phyloP scores from a whole-genome alignment of 2,329 filamentous ascomycete species.

The Fusarium sp. region DNA sequence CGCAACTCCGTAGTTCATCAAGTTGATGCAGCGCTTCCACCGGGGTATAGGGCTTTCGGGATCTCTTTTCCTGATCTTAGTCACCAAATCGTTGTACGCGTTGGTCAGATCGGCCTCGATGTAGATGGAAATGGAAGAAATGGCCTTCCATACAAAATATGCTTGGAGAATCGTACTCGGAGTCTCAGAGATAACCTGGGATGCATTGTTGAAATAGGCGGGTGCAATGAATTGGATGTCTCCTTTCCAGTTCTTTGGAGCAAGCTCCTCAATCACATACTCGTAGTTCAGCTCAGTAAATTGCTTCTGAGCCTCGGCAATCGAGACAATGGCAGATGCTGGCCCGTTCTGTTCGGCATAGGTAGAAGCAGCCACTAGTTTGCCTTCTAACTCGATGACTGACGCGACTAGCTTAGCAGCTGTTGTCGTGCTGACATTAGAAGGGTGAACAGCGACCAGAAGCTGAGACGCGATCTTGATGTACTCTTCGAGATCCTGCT shows the following conservation, averaged over 20 bases:
- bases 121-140: background rate
- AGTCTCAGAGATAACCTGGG: background rate
- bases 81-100: background rate
- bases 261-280: background rate
- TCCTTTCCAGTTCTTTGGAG: background rate
- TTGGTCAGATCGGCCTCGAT: background rate
- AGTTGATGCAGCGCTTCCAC: background rate
- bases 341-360: background rate
- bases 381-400: background rate
- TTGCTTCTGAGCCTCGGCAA: background rate
- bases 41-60: background rate
- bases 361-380: background rate
- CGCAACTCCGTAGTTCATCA: background rate
- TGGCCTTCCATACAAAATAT: background rate
- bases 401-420: background rate
- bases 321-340: fast-evolving
- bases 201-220: background rate
- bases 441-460: background rate
- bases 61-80: background rate
- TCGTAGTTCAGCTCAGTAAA: background rate
- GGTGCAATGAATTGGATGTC: fast-evolving
- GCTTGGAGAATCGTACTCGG: background rate
- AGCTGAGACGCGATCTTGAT: constrained; percentile 8
- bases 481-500: background rate
- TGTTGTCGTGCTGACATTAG: background rate